Evolutionary conservation across 2,329 filamentous ascomycete genomes (phyloP), one percentile per base, ranked within the genome.

Genomic region (Aspergillus carbonarius): DNA sequence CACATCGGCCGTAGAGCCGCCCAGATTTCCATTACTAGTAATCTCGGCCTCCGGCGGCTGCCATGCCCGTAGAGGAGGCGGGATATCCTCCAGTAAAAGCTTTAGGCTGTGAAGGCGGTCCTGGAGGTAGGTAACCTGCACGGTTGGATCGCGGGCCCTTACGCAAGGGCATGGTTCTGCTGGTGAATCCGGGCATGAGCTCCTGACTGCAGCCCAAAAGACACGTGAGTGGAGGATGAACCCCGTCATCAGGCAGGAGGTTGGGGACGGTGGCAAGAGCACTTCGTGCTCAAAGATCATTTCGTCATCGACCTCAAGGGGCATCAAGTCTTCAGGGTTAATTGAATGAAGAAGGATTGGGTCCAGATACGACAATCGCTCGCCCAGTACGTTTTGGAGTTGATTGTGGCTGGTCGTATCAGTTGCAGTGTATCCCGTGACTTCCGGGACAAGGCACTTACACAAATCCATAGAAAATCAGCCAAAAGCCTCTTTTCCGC

Each of bases 401-500:
- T 62, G 62, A 15, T 55, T 64, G 42, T 69, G 64, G 7, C 62
- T 62, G 25, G 17, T 34, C 7, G 7, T 1, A 20, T 52, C 47
- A 57, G 23, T 20, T 6, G n/a, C 4, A 5, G 20, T 2, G 25
- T 13, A 17, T 39, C 3, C 5, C 2, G 34, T 3, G 7, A 54
- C 17, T 7, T 37, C 9, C 7, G 17, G 30, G 30, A 6, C 17
- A 20, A 9, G n/a, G 3, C 7, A 55, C 62, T 57, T 49, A 63
- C 62, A 64, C 61, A 34, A 69, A 74, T 1, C 61, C 63, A 40
- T 76, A 75, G 15, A 75, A 74, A 8, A 71, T 65, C 12, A 76
- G 57, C 71, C 73, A 76, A 40, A 76, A 76, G 0, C 68, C 73
- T 57, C 74, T 76, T 51, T 76, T 75, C 10, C 74, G 63, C 3